Evolutionary conservation across 345 rosid species (phyloP), one percentile per base, ranked within the genome.

Genomic region (Eutrema heterophyllum): DNA sequence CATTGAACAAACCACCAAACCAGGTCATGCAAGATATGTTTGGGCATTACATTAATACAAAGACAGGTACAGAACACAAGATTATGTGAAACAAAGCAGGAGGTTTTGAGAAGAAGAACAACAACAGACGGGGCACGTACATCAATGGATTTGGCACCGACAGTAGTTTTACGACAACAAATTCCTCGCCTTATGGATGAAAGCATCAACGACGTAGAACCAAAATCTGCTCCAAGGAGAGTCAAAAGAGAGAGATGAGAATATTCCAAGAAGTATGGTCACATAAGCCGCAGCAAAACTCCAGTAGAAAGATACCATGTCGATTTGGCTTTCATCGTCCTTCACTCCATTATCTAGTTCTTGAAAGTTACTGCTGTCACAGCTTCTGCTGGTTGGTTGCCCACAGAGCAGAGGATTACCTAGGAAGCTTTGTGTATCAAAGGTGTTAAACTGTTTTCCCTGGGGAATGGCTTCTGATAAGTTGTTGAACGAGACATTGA

Each of bases 141-240:
- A 26, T 2, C 27, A 27, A 2, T 11, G 36, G 36, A 53, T 40
- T 15, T 16, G 24, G 29, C 51, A 29, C 16, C 29, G 29, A 29
- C 58, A 32, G 4, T 7, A 30, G 38, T 30, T 55, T 44, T 21
- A 53, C 30, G 21, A 18, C 0, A 63, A 39, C 30, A 15, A 9
- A 5, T 14, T 21, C 21, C n/a, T 69, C 2, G 9, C n/a, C 54
- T 18, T 69, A 33, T 32, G 6, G 55, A 69, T 69, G 55, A 56
- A 69, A 44, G 4, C 54, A 30, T 69, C 73, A 44, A 69, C 64
- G 1, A 21, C 7, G 24, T 33, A 18, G 56, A 70, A 70, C 73
- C 73, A 70, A 18, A 26, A 10, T 33, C 65, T 56, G n/a, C 65
- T 45, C 73, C 73, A 70, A 18, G 52, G 61, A 14, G 78, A 74